phyloP scores from a whole-genome alignment of 31 red algal species.

The Porphyra umbilicalis region DNA sequence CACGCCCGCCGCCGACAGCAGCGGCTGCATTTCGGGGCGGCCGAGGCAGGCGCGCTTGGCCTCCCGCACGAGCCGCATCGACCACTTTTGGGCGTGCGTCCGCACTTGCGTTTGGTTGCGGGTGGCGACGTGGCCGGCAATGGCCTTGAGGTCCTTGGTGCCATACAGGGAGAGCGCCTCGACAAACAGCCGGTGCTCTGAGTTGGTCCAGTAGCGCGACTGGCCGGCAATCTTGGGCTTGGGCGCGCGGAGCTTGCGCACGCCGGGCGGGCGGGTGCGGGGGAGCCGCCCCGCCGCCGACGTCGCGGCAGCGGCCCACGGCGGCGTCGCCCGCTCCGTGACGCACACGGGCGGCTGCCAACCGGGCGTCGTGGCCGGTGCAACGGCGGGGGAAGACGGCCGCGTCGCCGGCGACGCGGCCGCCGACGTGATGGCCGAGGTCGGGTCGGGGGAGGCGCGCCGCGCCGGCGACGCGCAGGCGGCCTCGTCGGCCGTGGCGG shows the following conservation, averaged over 20 bases:
- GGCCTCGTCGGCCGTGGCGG: not conserved
- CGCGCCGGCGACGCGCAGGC: not conserved
- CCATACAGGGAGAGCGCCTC: constrained; percentile 80
- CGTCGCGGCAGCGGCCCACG: not conserved
- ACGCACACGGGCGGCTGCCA: constrained; percentile 3
- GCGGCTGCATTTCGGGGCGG: not conserved
- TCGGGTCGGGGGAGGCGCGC: not conserved
- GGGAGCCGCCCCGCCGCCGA: not conserved
- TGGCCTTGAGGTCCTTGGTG: constrained; percentile 83
- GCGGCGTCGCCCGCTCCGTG: not conserved
- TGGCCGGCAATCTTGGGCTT: constrained; percentile 66
- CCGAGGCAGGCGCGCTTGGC: constrained; percentile 32
- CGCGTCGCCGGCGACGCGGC: not conserved
- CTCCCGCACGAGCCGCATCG: constrained; percentile 77
- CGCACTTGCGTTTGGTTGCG: constrained; percentile 91
- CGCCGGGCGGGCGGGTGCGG: not conserved
- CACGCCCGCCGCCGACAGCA: not conserved
- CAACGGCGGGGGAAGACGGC: not conserved
- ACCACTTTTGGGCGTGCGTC: constrained; percentile 87
- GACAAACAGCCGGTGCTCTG: constrained; percentile 79
- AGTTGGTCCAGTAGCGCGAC: constrained; percentile 76
- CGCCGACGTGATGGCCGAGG: not conserved
- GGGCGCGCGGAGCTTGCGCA: constrained; percentile 33
- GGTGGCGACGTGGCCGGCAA: constrained; percentile 66
- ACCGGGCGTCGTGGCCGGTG: not conserved